These are phyloP conservation scores for Pseudovirgaria hyperparasitica DNA, from an alignment of 2,329 filamentous ascomycete genomes.

Conservation along the genomic window DNA sequence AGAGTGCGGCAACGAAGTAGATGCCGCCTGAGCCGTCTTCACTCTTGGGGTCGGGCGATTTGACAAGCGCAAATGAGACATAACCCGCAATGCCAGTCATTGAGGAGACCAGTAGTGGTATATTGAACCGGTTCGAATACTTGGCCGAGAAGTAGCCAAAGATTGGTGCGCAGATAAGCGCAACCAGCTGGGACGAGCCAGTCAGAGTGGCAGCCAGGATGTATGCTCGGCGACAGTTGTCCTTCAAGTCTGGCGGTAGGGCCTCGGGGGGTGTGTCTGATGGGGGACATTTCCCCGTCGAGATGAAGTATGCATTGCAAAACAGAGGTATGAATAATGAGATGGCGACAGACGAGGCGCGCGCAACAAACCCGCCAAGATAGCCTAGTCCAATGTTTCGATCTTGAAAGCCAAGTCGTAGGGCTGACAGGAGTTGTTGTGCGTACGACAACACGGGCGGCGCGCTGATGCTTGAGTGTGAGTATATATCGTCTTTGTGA, in stretches of 20 bases:
- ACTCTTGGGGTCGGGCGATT: conserved; percentile 62
- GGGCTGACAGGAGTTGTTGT: conserved; percentile 26
- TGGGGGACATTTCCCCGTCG: conserved; percentile 59
- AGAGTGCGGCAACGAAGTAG: conserved; percentile 63
- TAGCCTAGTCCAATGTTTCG: conserved; percentile 76
- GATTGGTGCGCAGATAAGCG: conserved; percentile 69
- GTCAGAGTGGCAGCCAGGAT: conserved; percentile 77
- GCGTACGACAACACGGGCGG: conserved; percentile 43
- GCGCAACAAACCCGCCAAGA: conserved; percentile 84
- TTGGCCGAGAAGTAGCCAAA: conserved; percentile 78
- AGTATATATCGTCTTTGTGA: too few relatives aligned
- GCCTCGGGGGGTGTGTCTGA: conserved; percentile 29
- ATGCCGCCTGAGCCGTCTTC: conserved; percentile 56
- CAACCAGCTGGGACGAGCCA: conserved; percentile 76
- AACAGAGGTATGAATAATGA: conserved; percentile 89
- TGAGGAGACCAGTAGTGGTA: conserved; percentile 61
- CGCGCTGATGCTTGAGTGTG: conserved; percentile 5
- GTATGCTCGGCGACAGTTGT: conserved; percentile 76
- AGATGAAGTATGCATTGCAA: conserved; percentile 81
- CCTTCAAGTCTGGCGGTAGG: conserved; percentile 54
- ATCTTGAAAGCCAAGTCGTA: conserved; percentile 57
- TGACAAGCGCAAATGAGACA: conserved; percentile 57
- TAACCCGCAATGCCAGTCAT: conserved; percentile 69
- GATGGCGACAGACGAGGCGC: conserved; percentile 88
- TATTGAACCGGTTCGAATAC: conserved; percentile 46